Evolutionary conservation across 352 stramenopile genomes (phyloP).

Genomic region (Globisporangium takayamanum): DNA sequence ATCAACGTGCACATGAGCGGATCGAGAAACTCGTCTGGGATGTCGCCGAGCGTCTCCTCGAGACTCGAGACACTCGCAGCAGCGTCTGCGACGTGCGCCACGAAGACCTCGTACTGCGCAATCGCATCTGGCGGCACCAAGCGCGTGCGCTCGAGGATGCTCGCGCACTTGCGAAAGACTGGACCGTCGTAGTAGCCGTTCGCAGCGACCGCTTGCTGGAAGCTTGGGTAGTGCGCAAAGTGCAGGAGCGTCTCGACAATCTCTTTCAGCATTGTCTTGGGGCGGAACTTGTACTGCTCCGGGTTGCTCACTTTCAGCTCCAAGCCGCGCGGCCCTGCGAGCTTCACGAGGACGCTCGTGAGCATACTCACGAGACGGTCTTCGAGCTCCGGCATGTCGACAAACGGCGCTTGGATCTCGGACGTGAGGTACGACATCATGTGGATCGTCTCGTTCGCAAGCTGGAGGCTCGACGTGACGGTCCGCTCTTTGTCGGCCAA

Average conservation of each 20-base stretch:
- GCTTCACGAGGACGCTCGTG: constrained; percentile 93
- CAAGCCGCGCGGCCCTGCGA: constrained; percentile 89
- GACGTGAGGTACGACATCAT: constrained; percentile 97
- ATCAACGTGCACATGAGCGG: constrained; percentile 94
- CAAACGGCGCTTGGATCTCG: constrained; percentile 92
- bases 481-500: constrained; percentile 87
- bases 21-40: constrained; percentile 96
- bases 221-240: constrained; percentile 88
- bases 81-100: constrained; percentile 39
- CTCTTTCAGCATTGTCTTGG: constrained; percentile 96
- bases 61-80: constrained; percentile 39
- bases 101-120: constrained; percentile 53
- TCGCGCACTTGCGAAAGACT: constrained; percentile 67
- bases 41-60: constrained; percentile 86
- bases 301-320: constrained; percentile 97
- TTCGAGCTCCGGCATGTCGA: constrained; percentile 90
- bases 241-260: constrained; percentile 94
- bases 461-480: constrained; percentile 90
- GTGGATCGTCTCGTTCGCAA: constrained; percentile 97
- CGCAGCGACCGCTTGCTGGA: constrained; percentile 88
- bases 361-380: constrained; percentile 95
- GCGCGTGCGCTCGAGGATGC: constrained; percentile 64
- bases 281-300: constrained; percentile 97
- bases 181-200: constrained; percentile 82
- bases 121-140: constrained; percentile 38